Evolutionary conservation across 352 stramenopile species (phyloP), one percentile per base, ranked within the genome.

Genomic region (Pythium rhizo-oryzae): DNA sequence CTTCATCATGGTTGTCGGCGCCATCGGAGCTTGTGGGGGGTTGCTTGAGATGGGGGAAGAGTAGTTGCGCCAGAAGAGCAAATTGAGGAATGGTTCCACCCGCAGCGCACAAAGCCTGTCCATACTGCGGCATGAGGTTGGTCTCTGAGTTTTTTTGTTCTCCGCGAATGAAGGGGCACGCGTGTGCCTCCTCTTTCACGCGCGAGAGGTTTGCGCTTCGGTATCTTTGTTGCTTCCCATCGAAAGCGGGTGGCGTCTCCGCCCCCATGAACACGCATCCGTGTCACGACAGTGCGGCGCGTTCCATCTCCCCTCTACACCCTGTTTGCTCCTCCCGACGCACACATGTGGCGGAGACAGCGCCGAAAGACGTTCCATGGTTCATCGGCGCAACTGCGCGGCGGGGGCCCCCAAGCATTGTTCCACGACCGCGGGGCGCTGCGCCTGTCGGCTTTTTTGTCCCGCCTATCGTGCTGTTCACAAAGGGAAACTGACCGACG

Each of bases 1-100:
- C 63, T 70, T 66, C 30, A 65, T 44, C 49, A 71, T 58, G 21
- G 21, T 57, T 4, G 23, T 43, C 41, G 56, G n/a, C 33, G 18
- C 30, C 35, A 58, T 59, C 16, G 33, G 41, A 24, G 19, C 12
- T n/a, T 0, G 41, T n/a, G n/a, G n/a, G n/a, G n/a, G n/a, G n/a
- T n/a, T n/a, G n/a, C 39, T 24, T 13, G 30, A n/a, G 60, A 37
- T 25, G n/a, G 43, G 28, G 43, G 28, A 18, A n/a, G n/a, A n/a
- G n/a, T n/a, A 52, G 47, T 59, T 59, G 46, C 47, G 9, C 11
- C 44, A 59, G 23, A 33, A n/a, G 19, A 63, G 47, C 59, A 65
- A 65, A 50, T 62, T 43, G 11, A 44, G 16, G 23, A 62, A 62
- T 51, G 44, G 12, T 41, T 41, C 35, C 12, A 13, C 39, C 39